phyloP scores from a whole-genome alignment of 805 yeast species.

The Grigorovia jiainica region DNA sequence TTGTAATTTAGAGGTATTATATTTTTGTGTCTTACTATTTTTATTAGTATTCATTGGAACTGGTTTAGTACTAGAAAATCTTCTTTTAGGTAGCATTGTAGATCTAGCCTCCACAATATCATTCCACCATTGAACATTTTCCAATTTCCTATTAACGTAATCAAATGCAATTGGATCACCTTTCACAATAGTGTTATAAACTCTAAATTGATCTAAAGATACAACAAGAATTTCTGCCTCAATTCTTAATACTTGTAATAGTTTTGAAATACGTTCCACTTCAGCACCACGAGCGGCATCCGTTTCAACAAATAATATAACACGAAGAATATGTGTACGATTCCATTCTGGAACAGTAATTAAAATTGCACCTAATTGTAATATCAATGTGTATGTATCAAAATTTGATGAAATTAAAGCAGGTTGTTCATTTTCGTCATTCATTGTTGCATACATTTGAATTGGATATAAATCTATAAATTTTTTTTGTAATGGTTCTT shows the following conservation, averaged over 20 bases:
- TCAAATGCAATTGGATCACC: slow-evolving; percentile 43
- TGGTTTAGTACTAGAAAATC: slow-evolving; percentile 27
- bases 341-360: slow-evolving; percentile 94
- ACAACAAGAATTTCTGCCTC: slow-evolving; percentile 72
- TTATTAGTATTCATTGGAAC: slow-evolving; percentile 12
- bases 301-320: slow-evolving; percentile 83
- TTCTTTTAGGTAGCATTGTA: slow-evolving; percentile 19
- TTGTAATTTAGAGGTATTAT: slow-evolving; percentile 53
- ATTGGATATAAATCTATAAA: slow-evolving; percentile 90
- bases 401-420: slow-evolving; percentile 75
- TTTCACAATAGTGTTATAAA: slow-evolving; percentile 68
- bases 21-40: slow-evolving; percentile 18
- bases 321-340: slow-evolving; percentile 59
- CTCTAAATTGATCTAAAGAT: slow-evolving; percentile 47
- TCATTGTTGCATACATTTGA: slow-evolving; percentile 83
- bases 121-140: slow-evolving; percentile 80
- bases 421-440: slow-evolving; percentile 11
- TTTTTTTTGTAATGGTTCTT: slow-evolving; percentile 28
- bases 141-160: slow-evolving; percentile 41
- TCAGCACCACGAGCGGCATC: slow-evolving; percentile 66
- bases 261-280: slow-evolving; percentile 43
- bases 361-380: slow-evolving; percentile 88
- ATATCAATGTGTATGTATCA: slow-evolving; percentile 88
- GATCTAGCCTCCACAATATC: slow-evolving; percentile 53
- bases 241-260: slow-evolving; percentile 72